Evolutionary conservation across 768 basidiomycete genomes (phyloP), one percentile per base, ranked within the genome.

Genomic region (Hericium alpestre): DNA sequence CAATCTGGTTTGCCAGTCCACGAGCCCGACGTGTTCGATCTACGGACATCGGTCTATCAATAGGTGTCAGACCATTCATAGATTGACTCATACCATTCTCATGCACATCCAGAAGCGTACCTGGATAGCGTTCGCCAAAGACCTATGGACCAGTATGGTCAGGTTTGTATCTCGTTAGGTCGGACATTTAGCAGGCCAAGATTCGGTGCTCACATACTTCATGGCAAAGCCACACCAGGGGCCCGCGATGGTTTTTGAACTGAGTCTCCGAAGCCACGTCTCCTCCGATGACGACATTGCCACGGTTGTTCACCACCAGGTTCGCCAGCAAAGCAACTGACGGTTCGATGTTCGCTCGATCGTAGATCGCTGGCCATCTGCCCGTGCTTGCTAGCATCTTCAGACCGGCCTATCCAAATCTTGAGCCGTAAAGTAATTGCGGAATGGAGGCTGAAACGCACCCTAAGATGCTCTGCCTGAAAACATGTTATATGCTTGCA

Each of bases 271-370:
- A 51, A 5, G 41, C 37, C 8, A 53, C 47, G 23, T 53, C 57
- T 10, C 59, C 57, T 13, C 54, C 50, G 20, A 60, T 58, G 23
- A 60, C 57, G 27, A 59, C 47, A 47, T 59, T 56, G 13, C 58
- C 51, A 8, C 55, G 43, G 22, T 49, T 59, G 51, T 56, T 56
- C 37, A 56, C 51, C 4, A 59, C 51, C n/a, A 58, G 51, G 18
- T 27, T 60, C 4, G 54, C 58, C 10, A 55, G 50, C 38, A 60
- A 53, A n/a, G 57, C 59, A 27, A 48, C 16, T n/a, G 50, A 60
- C 46, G 41, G 56, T 13, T 51, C 23, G 32, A 10, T 32, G 11
- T 55, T 57, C 10, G 15, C 38, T 13, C 23, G 53, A 27, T 52
- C 38, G 54, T 55, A 47, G 11, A 51, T 58, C 25, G 56, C 41